Evolutionary conservation across 2,329 filamentous ascomycete species (phyloP).

Genomic region (Akanthomyces uredinophilus): DNA sequence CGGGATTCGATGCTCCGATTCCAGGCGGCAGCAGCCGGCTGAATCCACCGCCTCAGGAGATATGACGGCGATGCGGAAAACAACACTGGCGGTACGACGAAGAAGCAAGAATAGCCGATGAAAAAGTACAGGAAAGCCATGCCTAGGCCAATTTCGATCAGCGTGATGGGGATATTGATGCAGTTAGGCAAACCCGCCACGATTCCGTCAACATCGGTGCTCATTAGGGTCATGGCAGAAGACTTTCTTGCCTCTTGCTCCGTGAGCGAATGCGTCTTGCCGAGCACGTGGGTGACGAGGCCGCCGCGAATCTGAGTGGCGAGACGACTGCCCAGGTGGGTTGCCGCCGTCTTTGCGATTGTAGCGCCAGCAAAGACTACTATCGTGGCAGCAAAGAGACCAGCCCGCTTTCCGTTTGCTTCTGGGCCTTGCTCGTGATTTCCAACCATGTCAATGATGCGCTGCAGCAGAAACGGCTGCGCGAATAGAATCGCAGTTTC

Average conservation of each 20-base stretch:
- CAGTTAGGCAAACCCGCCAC: neutral
- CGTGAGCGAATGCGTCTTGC: neutral
- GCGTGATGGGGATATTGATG: neutral
- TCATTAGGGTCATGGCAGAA: neutral
- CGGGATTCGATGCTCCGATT: slow-evolving; percentile 33
- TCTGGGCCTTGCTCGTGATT: too few species aligned
- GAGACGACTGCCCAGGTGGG: too few species aligned
- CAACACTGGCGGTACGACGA: neutral
- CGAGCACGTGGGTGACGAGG: neutral
- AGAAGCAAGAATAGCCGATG: neutral
- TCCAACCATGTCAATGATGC: too few species aligned
- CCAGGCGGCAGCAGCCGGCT: slow-evolving; percentile 23
- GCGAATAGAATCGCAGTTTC: too few species aligned
- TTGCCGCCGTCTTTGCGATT: too few species aligned
- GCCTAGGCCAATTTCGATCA: neutral
- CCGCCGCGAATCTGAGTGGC: too few species aligned
- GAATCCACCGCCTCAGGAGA: neutral
- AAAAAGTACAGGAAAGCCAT: neutral
- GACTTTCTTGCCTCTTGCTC: slow-evolving; percentile 24
- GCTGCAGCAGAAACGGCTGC: too few species aligned
- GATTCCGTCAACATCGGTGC: neutral
- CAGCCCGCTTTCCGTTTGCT: too few species aligned
- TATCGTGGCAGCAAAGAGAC: too few species aligned
- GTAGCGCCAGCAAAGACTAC: too few species aligned
- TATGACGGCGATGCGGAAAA: neutral